Base-by-base conservation (phyloP, 192 early-diverging fungal species). In the Umbelopsis vinacea region DNA sequence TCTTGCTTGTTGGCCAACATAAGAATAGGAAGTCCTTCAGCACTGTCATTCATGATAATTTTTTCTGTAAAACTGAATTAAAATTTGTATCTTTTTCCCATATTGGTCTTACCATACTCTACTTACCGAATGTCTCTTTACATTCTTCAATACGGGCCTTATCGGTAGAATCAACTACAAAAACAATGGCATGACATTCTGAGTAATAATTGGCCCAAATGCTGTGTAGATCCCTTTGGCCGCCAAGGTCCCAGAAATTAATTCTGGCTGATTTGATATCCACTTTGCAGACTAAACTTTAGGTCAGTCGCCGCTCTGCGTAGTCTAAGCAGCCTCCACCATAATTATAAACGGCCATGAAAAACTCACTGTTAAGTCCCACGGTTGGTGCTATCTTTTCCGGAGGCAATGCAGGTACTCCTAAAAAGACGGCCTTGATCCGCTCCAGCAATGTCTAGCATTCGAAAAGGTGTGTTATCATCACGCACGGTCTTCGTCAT, bases 1-100 rank as follows among this genome's bases (percentile, higher is more conserved):
- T 99, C 97, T 76, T 95, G 91, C 72, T 99, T 99, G 79, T 97
- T 99, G 14, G 96, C 95, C 66, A 98, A 74, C 84, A 99, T 95
- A 47, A 99, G 79, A 10, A 99, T 79, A 10, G 97, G 97, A 3
- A 99, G 84, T 0, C 94, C 92, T 47, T 92, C 92, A 19, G 94
- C 85, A 22, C 80, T 85, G 67, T 93, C 88, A 29, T 88, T 90
- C 46, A 82, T 83, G 43, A 96, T 89, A 21, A 99, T 89, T 66
- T 82, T 85, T 77, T 96, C 92, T 93, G 76, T 43, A 43, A 6
- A 12, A 26, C 33, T 22, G 21, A 22, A 63, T 48, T 38, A 67
- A n/a, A 33, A 19, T 52, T 52, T 60, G 14, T 73, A 15, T 21
- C 12, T 26, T 12, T 63, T 46, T 50, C 48, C 15, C n/a, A 0